Evolutionary conservation across 129 eudicot species (phyloP), one percentile per base, ranked within the genome.

Genomic region (Escallonia rubra): DNA sequence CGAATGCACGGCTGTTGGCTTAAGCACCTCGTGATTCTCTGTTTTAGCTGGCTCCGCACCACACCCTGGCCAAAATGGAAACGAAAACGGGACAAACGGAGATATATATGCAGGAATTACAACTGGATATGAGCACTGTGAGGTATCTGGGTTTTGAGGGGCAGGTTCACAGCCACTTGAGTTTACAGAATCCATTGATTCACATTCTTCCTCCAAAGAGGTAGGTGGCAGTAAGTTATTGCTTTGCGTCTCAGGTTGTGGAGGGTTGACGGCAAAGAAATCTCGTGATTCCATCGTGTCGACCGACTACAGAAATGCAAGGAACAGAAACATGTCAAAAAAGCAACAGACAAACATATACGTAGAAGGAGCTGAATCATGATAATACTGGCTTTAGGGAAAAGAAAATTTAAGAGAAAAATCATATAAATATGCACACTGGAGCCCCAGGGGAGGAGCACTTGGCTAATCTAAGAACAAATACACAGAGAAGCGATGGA

Each of bases 1-100:
- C 3, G 97, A 87, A 63, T 87, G 97, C 12, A 91, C 88, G 41
- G 97, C 96, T 0, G 88, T 91, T 38, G 97, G 97, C 82, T 87
- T 91, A 42, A 91, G 84, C 68, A 91, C 86, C 73, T 85, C 89
- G 16, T 91, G 97, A 53, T 84, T 43, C 76, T 82, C 96, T 34
- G 75, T 73, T 72, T 79, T 84, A 4, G 13, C 56, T 2, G 84
- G 92, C 61, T 83, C 88, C 8, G 80, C 59, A 62, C 49, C 52
- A 45, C 76, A 75, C 38, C 85, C 86, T 0, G 87, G 72, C 97
- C 96, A 91, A 67, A 69, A 77, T 5, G 97, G 91, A 59, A 78
- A 42, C 9, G 97, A 55, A 57, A 80, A 67, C 0, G 95, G 92
- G 70, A 80, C 72, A 57, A 80, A 48, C 34, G 91, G 88, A 62